Percentiles rank a stretch among this genome's conserved stretches.
These are phyloP conservation scores for Rhizopogon roseolus DNA, from an alignment of 768 basidiomycete genomes.

Conservation along the genomic window DNA sequence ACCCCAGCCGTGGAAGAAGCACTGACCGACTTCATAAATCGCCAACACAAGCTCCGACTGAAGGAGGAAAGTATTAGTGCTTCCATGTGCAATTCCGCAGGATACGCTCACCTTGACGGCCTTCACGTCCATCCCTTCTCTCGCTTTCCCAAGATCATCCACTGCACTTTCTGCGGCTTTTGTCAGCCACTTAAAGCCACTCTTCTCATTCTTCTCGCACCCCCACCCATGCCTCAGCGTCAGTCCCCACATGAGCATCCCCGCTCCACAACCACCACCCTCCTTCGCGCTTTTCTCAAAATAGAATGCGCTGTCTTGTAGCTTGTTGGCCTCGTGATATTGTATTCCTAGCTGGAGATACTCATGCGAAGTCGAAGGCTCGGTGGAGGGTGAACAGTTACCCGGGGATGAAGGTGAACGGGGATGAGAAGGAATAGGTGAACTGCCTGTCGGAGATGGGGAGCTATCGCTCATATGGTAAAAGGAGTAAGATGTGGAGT, in stretches of 20 bases:
- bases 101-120: conserved; percentile 46
- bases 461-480: conserved; percentile 49
- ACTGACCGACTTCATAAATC: conserved; percentile 89
- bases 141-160: conserved; percentile 64
- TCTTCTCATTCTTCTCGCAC: conserved; percentile 69
- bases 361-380: conserved; percentile 49
- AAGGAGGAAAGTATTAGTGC: not conserved
- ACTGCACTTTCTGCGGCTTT: conserved; percentile 81
- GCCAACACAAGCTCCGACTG: conserved; percentile 82
- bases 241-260: conserved; percentile 92
- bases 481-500: conserved; percentile 59
- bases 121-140: conserved; percentile 45
- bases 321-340: conserved; percentile 69
- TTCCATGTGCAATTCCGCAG: not conserved
- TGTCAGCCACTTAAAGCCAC: conserved; percentile 78
- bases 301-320: conserved; percentile 62
- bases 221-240: conserved; percentile 89
- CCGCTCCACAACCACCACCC: conserved; percentile 77
- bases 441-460: conserved; percentile 39
- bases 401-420: conserved; percentile 12
- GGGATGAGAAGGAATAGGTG: not conserved
- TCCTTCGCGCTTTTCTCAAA: conserved; percentile 76
- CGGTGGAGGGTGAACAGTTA: conserved; percentile 13
- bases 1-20: conserved; percentile 93
- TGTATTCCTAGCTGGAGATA: conserved; percentile 74